phyloP scores from a whole-genome alignment of 176 grass and related monocot genomes.

The Paspalum vaginatum region DNA sequence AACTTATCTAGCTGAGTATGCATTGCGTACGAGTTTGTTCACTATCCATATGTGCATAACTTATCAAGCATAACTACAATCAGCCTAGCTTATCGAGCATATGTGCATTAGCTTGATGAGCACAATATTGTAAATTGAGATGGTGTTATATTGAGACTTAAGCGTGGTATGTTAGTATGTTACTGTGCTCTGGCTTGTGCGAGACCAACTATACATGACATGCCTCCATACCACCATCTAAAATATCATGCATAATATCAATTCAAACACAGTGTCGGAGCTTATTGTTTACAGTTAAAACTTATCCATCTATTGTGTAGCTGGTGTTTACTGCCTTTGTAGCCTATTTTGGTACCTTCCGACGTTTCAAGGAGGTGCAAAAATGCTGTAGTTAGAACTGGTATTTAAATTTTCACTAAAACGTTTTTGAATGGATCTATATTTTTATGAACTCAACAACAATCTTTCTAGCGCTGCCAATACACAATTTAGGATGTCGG shows the following conservation, averaged over 20 bases:
- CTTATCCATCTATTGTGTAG: not conserved
- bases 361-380: not conserved
- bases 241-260: not conserved
- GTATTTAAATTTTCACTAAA: slow-evolving; percentile 17
- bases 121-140: not conserved
- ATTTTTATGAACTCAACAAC: not conserved
- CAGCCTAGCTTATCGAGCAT: not conserved
- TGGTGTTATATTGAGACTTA: not conserved
- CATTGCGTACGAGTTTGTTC: not conserved
- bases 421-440: not conserved
- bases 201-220: not conserved
- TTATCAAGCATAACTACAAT: no score
- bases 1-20: not conserved
- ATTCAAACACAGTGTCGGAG: not conserved
- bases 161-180: not conserved
- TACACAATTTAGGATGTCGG: slow-evolving; percentile 1
- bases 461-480: not conserved
- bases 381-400: slow-evolving; percentile 2
- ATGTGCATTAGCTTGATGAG: not conserved
- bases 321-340: slow-evolving; percentile 8
- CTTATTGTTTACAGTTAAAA: not conserved
- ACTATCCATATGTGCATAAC: not conserved
- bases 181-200: slow-evolving; percentile 7
- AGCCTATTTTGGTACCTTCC: not conserved
- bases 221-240: not conserved